Evolutionary conservation across 2,329 filamentous ascomycete species (phyloP), one percentile per base, ranked within the genome.

Genomic region (Alternaria sp.): DNA sequence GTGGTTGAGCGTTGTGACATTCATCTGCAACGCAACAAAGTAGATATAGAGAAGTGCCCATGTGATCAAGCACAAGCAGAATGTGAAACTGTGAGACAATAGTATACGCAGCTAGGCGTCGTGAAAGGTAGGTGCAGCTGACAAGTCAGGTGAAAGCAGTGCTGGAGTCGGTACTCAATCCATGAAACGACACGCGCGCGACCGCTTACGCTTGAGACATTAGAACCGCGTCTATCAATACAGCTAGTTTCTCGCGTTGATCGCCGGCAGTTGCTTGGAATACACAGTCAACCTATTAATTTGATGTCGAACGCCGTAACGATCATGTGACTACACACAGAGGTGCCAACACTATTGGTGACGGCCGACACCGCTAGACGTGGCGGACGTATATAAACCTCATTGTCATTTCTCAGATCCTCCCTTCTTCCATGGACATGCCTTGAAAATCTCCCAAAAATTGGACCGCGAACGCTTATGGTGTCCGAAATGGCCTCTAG

Each of bases 201-300:
- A 16, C 9, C 7, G 4, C 36, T 11, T 16, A 38, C n/a, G 14
- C 8, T 10, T 9, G 4, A 20, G n/a, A 40, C 4, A 20, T 20
- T 40, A 9, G 4, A 18, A 18, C 4, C 2, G 36, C 14, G 10
- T 20, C 36, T 40, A 41, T 41, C 11, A 10, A 22, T 41, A 7
- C 10, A 41, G 3, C 5, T 10, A 2, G 3, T 4, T 3, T 3
- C 22, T 22, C 38, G n/a, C 18, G 8, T 9, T 10, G 8, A 8
- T 20, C 4, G 2, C 0, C 9, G 11, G 9, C 9, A 6, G 9
- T 4, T 20, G n/a, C 9, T 18, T 40, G 0, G 18, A n/a, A 0
- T 9, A 11, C n/a, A 40, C n/a, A 0, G 4, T 9, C 4, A 20
- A 4, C n/a, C 10, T 3, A 20, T 4, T 12, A 8, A 2, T 18